Evolutionary conservation across 768 basidiomycete genomes (phyloP), one percentile per base, ranked within the genome.

Genomic region (Boletus subparvulus): DNA sequence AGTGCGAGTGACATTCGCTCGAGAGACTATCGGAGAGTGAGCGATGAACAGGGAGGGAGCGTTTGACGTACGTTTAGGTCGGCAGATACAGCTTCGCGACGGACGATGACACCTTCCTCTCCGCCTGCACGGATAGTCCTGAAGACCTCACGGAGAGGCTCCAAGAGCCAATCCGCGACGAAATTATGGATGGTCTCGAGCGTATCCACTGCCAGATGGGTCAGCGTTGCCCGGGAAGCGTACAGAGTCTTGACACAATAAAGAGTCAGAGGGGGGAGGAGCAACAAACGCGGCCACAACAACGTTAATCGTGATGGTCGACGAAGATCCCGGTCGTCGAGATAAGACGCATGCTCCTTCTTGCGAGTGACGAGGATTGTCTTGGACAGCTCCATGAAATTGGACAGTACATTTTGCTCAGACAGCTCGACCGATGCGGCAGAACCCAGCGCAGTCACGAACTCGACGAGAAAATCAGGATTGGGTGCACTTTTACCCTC

Each of bases 1-100:
- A 98, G 80, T 17, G 91, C 81, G 4, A 94, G 74, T 4, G 91
- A 84, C 96, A 98, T 98, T 28, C 96, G 82, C 71, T 98, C 91
- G 26, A 98, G 80, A 21, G 90, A 94, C 93, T 96, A 57, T 21
- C 14, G 28, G n/a, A 45, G 36, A 36, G 28, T 61, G 52, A 61
- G 48, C 6, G 21, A 19, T 9, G 40, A 33, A 48, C 24, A 32
- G 8, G 17, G 12, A 1, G 12, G 16, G 14, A 39, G 17, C 14
- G 6, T 28, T 52, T 37, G 13, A 67, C 82, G 65, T 67, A 92
- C 92, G 62, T 92, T 84, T 42, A 96, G 69, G 69, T 99, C 95
- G 8, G 94, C 90, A 37, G 82, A 79, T 24, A 99, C 85, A 21
- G 89, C 92, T 63, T 93, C 89, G 55, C 82, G 81, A 54, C 85